Percentiles rank a stretch among this genome's conserved stretches.
Evolutionary conservation across 1,139 yeast genomes (phyloP).

Genomic region (Geotrichum reessii): DNA sequence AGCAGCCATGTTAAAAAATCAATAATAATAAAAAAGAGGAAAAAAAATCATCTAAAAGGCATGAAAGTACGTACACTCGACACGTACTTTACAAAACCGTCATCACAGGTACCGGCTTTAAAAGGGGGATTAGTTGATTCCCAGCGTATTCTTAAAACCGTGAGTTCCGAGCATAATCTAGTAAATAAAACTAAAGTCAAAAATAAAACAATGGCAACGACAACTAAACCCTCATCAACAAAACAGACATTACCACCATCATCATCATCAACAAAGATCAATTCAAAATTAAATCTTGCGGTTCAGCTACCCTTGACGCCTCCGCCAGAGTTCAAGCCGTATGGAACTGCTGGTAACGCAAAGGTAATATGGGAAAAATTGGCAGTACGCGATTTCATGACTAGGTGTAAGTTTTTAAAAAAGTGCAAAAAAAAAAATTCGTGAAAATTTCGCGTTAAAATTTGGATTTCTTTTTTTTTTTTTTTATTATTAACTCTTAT

Average conservation of each 20-base stretch:
- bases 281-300: background rate
- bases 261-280: background rate
- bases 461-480: background rate
- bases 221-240: too few relatives aligned
- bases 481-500: too few relatives aligned
- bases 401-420: background rate
- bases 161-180: too few relatives aligned
- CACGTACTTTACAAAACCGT: background rate
- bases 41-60: background rate
- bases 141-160: too few relatives aligned
- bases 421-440: too few relatives aligned
- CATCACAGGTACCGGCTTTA: too few relatives aligned
- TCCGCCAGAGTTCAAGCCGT: background rate
- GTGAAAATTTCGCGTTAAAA: too few relatives aligned
- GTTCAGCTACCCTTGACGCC: background rate
- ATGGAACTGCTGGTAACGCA: background rate
- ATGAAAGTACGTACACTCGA: background rate
- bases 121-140: too few relatives aligned
- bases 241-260: too few relatives aligned
- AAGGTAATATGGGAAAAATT: background rate
- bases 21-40: background rate
- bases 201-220: too few relatives aligned
- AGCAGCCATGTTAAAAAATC: background rate
- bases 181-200: too few relatives aligned
- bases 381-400: background rate